phyloP scores from a whole-genome alignment of 176 grass and related monocot genomes.

The Oryza glumipatula region DNA sequence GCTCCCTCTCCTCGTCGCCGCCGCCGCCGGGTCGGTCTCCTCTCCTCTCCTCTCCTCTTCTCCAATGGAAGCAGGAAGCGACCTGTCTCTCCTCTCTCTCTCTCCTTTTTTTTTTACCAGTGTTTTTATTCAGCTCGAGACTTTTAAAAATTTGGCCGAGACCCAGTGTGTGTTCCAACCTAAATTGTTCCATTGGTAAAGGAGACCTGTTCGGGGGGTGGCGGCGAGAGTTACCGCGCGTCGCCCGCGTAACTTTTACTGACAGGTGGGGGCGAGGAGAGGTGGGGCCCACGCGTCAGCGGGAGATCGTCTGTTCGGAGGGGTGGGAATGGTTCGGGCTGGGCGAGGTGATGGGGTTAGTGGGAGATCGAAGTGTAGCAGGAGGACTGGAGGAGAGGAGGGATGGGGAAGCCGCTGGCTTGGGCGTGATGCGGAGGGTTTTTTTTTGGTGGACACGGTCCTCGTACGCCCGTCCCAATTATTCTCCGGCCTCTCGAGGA shows the following conservation, averaged over 20 bases:
- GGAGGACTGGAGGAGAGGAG: not conserved
- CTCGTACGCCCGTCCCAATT: constrained; percentile 33
- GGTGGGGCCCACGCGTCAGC: not conserved
- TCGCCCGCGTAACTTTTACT: not conserved
- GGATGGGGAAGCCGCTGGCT: constrained; percentile 35
- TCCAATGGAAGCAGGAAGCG: not conserved
- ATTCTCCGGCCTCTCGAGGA: not conserved
- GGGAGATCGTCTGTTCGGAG: accelerated
- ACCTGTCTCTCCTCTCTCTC: not conserved
- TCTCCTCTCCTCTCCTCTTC: not conserved
- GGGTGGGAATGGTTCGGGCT: not conserved
- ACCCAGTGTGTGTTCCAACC: constrained; percentile 17
- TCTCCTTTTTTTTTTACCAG: not conserved
- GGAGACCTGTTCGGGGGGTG: constrained; percentile 11
- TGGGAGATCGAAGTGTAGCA: not conserved
- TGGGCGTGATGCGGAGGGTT: constrained; percentile 23
- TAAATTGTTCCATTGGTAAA: constrained; percentile 45
- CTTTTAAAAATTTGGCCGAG: constrained; percentile 35
- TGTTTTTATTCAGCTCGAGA: constrained; percentile 10
- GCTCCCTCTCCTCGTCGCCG: constrained; percentile 18
- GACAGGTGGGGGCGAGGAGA: accelerated
- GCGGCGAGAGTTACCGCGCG: not conserved
- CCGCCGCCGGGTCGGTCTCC: constrained; percentile 5
- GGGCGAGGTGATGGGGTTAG: not conserved
- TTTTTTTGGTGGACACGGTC: constrained; percentile 32